phyloP scores from a whole-genome alignment of 2,329 filamentous ascomycete genomes.

The Boeremia lycopersici region DNA sequence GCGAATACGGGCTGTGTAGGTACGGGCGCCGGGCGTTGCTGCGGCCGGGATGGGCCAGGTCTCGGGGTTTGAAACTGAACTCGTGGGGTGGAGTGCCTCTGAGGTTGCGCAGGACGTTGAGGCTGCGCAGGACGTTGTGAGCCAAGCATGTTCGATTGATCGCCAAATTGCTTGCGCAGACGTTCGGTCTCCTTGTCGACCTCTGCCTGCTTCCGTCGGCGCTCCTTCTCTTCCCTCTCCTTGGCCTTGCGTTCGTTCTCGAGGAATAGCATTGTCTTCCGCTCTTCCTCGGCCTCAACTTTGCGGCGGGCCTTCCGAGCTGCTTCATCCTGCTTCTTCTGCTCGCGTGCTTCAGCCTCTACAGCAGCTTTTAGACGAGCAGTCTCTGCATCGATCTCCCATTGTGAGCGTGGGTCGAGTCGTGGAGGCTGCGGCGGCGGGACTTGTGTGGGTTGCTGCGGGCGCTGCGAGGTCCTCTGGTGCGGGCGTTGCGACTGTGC shows the following conservation, averaged over 20 bases:
- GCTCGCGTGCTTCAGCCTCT: slow-evolving; percentile 52
- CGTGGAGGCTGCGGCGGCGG: slow-evolving; percentile 33
- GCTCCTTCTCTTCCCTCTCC: slow-evolving; percentile 69
- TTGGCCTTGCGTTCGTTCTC: slow-evolving; percentile 59
- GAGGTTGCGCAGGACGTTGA: slow-evolving; percentile 19
- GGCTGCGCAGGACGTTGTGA: slow-evolving; percentile 14
- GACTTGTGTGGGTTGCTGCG: slow-evolving; percentile 32
- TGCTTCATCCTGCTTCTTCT: slow-evolving; percentile 51
- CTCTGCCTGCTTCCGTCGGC: slow-evolving; percentile 58
- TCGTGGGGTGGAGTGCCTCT: slow-evolving; percentile 31
- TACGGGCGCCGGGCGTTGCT: slow-evolving; percentile 23
- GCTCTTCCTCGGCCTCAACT: slow-evolving; percentile 63
- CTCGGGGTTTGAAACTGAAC: slow-evolving; percentile 24
- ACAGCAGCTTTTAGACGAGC: slow-evolving; percentile 53
- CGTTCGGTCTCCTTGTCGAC: slow-evolving; percentile 77
- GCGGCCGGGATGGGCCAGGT: slow-evolving; percentile 18
- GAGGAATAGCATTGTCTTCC: slow-evolving; percentile 41
- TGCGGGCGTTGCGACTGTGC: slow-evolving; percentile 20
- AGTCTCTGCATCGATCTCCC: slow-evolving; percentile 59
- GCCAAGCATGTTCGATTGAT: slow-evolving; percentile 38
- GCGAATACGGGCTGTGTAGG: slow-evolving; percentile 23
- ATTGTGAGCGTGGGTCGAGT: slow-evolving; percentile 58
- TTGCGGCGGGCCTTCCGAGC: slow-evolving; percentile 62
- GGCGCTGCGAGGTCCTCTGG: slow-evolving; percentile 43
- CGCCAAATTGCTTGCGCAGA: slow-evolving; percentile 70